phyloP scores from a whole-genome alignment of 2,329 filamentous ascomycete species.

The Colletotrichum sp. region DNA sequence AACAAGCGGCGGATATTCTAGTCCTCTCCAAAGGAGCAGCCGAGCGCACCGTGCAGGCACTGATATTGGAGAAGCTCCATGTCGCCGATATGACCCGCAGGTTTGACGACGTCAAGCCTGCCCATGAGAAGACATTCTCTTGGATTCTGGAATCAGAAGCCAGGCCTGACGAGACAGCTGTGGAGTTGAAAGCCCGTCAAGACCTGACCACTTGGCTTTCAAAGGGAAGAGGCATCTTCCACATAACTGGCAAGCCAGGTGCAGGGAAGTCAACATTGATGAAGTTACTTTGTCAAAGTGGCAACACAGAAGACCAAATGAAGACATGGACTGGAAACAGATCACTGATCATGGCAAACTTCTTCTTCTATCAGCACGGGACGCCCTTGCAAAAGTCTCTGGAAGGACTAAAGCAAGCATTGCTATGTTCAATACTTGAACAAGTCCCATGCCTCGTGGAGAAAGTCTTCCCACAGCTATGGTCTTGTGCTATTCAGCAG shows the following conservation, averaged over 20 bases:
- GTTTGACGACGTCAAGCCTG: background rate
- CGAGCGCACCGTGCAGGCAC: background rate
- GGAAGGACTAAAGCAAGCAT: background rate
- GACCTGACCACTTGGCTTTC: background rate
- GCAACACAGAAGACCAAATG: background rate
- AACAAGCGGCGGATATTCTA: background rate
- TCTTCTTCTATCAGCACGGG: background rate
- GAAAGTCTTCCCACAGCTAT: background rate
- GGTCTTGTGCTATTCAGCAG: background rate
- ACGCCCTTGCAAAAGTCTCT: background rate
- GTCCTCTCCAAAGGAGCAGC: background rate
- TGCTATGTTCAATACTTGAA: background rate
- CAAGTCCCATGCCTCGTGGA: background rate
- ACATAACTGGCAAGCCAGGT: background rate
- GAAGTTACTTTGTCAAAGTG: background rate
- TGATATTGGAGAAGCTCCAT: background rate
- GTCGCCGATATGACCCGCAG: background rate
- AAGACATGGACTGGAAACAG: background rate
- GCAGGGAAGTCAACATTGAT: conserved; percentile 5
- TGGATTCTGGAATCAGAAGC: background rate
- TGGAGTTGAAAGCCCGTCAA: background rate
- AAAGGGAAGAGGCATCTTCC: background rate
- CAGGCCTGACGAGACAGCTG: background rate
- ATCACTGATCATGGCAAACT: background rate
- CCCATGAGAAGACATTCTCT: background rate